Conservation (phyloP, 306 rosid genomes). For the Dryas drummondii region DNA sequence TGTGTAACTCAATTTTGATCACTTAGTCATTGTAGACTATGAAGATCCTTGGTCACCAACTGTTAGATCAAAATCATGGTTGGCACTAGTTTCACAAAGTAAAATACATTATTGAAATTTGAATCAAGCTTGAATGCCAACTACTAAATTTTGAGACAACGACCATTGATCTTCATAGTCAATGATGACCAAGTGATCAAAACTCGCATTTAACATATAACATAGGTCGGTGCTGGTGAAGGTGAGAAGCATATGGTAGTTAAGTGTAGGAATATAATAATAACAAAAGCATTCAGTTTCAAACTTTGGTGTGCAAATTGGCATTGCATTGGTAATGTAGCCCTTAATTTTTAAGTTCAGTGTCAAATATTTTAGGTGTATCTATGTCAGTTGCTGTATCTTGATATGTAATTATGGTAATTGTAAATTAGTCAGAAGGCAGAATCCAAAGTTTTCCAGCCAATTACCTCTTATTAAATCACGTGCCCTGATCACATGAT, state of each 20-base stretch:
- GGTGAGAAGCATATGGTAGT: slow-evolving; percentile 3
- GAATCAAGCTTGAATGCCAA: too few relatives aligned
- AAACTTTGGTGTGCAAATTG: slow-evolving; percentile 20
- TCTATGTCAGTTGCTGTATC: slow-evolving; percentile 31
- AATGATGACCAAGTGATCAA: too few relatives aligned
- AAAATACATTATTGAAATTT: too few relatives aligned
- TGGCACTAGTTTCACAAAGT: too few relatives aligned
- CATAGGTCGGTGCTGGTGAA: neutral
- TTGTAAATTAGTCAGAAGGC: slow-evolving; percentile 37
- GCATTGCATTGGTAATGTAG: slow-evolving; percentile 32
- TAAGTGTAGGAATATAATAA: neutral
- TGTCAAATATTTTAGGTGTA: slow-evolving; percentile 20
- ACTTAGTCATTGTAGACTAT: too few relatives aligned
- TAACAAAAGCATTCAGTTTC: slow-evolving; percentile 4
- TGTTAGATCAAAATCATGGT: too few relatives aligned
- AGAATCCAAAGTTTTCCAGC: slow-evolving; percentile 79
- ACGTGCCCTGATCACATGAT: slow-evolving; percentile 71
- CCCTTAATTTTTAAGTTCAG: slow-evolving; percentile 15
- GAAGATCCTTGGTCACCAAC: too few relatives aligned
- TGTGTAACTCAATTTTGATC: neutral
- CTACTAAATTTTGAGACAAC: too few relatives aligned
- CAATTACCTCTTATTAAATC: slow-evolving; percentile 39
- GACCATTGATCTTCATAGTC: too few relatives aligned
- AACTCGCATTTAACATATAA: too few relatives aligned
- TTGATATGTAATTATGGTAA: slow-evolving; percentile 32